Evolutionary conservation across 2,329 filamentous ascomycete species (phyloP), one percentile per base, ranked within the genome.

Genomic region (Paramyrothecium sp.): DNA sequence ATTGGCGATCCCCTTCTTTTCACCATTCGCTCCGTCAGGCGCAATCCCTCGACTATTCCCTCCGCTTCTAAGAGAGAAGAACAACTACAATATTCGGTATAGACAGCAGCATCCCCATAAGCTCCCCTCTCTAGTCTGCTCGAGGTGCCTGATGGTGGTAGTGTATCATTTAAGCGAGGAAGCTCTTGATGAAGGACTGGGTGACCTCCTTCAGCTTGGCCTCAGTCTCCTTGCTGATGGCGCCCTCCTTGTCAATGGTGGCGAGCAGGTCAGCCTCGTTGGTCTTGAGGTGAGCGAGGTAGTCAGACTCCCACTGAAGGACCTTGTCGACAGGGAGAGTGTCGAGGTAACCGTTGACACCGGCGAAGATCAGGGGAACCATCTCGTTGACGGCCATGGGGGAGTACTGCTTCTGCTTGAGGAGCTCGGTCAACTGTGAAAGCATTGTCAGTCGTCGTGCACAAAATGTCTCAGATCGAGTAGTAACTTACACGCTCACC

Each of bases 361-460:
- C 95, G 67, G 95, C 94, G 81, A 87, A 99, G 86, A 99, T 98
- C 69, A 99, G 89, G 69, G 95, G 95, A 84, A 99, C 95, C 94
- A 98, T 98, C 85, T 99, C 94, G 85, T 96, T 95, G 76, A 98
- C 94, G 69, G 92, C 91, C 93, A 97, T 97, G 71, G 95, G 95
- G 51, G 86, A 89, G 87, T 98, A 99, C 84, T 99, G 95, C 88
- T 97, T 97, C 87, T 99, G 95, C 90, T 98, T 98, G 73, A 97
- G 90, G 67, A 97, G 91, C 88, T 98, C 94, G 70, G 94, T 97
- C 75, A 93, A 84, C 83, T 86, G 69, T 65, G 74, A 55, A 65
- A 26, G 52, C 52, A 33, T 60, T 56, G 68, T 72, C 67, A 69
- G 65, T 48, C 61, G 61, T 23, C 49, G 30, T 22, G n/a, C 13